Base-by-base conservation (phyloP, 108 stramenopile genomes). In the Mediolabrus comicus region DNA sequence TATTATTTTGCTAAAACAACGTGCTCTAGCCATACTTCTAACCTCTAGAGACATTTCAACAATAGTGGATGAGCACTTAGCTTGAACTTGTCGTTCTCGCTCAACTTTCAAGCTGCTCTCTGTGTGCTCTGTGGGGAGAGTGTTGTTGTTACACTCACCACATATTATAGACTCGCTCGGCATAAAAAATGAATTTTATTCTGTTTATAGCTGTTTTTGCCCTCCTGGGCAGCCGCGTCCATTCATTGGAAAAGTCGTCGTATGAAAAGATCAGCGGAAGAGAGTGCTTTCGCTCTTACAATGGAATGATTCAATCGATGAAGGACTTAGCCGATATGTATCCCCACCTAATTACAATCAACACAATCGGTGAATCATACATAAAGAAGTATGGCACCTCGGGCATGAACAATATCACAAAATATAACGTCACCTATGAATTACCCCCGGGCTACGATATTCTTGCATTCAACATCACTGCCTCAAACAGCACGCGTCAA, bases 341-440 rank as follows among this genome's bases (percentile, higher is more conserved):
- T 49, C 46, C 46, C 46, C 46, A 49, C 46, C 46, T 49, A 0
- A 49, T 49, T 14, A 24, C 46, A 19, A 24, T 49, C 46, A 22
- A 49, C 4, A 22, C 46, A 24, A 22, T 49, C 6, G 46, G 46
- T 22, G 46, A 49, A 22, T 49, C 46, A 49, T 49, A 22, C 22
- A 49, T 49, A 4, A 49, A 49, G 46, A 49, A 75, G 14, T 74
- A 74, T 49, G 82, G 81, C 53, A 86, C 83, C 13, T 67, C 55
- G 22, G 85, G 57, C 2, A 62, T 85, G 36, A 83, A 49, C 22
- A n/a, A n/a, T n/a, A 49, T 49, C 3, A 49, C 46, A 19, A 49
- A 49, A 22, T 24, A 22, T 22, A 1, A 22, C 0, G 41, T 43
- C 16, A 43, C 16, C 41, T 49, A 49, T 22, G 46, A 49, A 6